phyloP scores from a whole-genome alignment of 768 basidiomycete genomes.

The Terana coerulea region DNA sequence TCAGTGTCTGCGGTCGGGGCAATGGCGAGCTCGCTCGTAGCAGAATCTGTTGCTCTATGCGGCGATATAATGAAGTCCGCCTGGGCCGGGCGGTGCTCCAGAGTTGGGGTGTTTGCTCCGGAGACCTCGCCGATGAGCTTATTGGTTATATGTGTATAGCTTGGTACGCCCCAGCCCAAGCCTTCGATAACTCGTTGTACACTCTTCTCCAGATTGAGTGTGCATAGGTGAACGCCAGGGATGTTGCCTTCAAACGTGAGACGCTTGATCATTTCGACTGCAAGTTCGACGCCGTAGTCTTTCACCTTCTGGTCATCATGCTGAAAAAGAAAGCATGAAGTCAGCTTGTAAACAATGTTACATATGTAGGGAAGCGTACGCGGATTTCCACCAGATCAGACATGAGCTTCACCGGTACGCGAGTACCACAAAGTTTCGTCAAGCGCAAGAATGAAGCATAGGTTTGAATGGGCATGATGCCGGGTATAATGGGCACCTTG shows the following conservation, averaged over 20 bases:
- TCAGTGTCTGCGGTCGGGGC: conserved; percentile 50
- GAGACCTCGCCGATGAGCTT: conserved; percentile 55
- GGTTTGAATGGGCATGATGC: conserved; percentile 97
- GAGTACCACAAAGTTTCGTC: conserved; percentile 82
- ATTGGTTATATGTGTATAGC: conserved; percentile 38
- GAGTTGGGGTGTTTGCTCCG: conserved; percentile 25
- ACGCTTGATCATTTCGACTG: conserved; percentile 71
- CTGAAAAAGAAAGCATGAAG: conserved; percentile 36
- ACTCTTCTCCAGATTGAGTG: conserved; percentile 95
- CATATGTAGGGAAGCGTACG: conserved; percentile 45
- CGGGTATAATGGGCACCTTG: conserved; percentile 85
- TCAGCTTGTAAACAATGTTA: neutral
- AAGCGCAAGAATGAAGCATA: conserved; percentile 91
- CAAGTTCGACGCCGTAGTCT: conserved; percentile 86
- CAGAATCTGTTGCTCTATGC: conserved; percentile 57
- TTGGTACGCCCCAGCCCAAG: conserved; percentile 61
- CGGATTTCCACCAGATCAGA: conserved; percentile 69
- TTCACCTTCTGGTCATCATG: conserved; percentile 93
- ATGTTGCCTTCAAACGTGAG: conserved; percentile 54
- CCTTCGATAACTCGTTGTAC: conserved; percentile 80
- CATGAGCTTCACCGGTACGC: conserved; percentile 66
- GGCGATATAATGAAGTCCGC: conserved; percentile 56
- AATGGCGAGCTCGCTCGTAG: conserved; percentile 50
- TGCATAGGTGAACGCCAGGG: conserved; percentile 88
- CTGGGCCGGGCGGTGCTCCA: conserved; percentile 13